Evolutionary conservation across 495 filamentous ascomycete genomes (phyloP).

Genomic region (Acidiella bohemica): DNA sequence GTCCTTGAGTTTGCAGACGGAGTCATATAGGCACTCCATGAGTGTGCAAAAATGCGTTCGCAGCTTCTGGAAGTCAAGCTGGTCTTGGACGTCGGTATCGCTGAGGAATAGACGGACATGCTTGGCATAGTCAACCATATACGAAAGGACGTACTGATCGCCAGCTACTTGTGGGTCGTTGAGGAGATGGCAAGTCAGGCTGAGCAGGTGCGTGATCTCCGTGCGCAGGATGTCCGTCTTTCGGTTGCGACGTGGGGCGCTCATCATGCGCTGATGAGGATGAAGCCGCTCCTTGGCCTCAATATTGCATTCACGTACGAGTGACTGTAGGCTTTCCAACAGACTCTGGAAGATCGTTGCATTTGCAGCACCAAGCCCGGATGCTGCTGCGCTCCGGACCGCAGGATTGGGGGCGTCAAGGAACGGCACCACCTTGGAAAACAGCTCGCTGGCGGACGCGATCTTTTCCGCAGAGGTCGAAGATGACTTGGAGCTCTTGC

Average conservation of each 20-base stretch:
- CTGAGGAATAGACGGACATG: slow-evolving; percentile 87
- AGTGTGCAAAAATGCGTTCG: slow-evolving; percentile 87
- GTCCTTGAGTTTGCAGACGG: slow-evolving; percentile 74
- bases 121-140: slow-evolving; percentile 79
- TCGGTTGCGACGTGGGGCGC: slow-evolving; percentile 58
- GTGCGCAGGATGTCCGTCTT: slow-evolving; percentile 77
- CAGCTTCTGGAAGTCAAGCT: slow-evolving; percentile 90
- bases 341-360: slow-evolving; percentile 87
- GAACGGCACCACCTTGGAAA: slow-evolving; percentile 79
- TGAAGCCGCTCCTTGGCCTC: slow-evolving; percentile 73
- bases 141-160: slow-evolving; percentile 86
- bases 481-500: slow-evolving; percentile 67
- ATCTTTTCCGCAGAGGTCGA: slow-evolving; percentile 62
- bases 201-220: slow-evolving; percentile 90
- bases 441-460: slow-evolving; percentile 73
- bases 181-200: slow-evolving; percentile 83
- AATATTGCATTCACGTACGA: slow-evolving; percentile 66
- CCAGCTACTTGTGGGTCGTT: slow-evolving; percentile 63
- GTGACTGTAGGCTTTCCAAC: slow-evolving; percentile 76
- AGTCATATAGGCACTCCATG: slow-evolving; percentile 83
- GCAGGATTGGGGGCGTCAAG: slow-evolving; percentile 60
- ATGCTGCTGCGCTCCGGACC: slow-evolving; percentile 81
- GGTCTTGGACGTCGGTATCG: slow-evolving; percentile 85
- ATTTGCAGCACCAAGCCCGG: slow-evolving; percentile 87
- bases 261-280: slow-evolving; percentile 62